Base-by-base conservation (phyloP, 371 early-diverging fungal species). In the Lichtheimia corymbifera region DNA sequence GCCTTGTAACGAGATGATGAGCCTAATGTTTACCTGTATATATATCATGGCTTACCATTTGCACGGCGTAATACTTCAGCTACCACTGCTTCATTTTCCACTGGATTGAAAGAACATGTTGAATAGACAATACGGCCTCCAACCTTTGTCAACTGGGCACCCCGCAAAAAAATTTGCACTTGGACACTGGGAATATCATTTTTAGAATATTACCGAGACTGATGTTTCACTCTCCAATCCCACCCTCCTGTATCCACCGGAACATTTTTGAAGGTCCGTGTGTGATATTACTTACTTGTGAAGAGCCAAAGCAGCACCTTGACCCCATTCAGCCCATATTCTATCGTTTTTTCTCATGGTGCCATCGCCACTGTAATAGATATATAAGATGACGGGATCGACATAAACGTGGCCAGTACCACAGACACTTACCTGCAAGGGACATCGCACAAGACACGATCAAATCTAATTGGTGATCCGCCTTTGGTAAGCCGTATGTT, bases 51-150 rank as follows among this genome's bases (percentile, higher is more conserved):
- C 35, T 59, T 63, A 68, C 82, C 84, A 59, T 86, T 80, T 44
- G 82, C 75, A 45, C 75, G 75, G 63, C 88, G 85, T 63, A 96
- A 73, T 11, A 91, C 85, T 60, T 88, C 90, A 22, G 94, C 95
- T 1, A 97, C 91, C 50, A 97, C 95, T 11, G 96, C 95, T 79
- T 98, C 97, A 69, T 96, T 96, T 72, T 97, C 97, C 55, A 96
- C 78, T 14, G 99, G 99, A 75, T 99, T 99, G 72, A 99, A 87
- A 3, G 98, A 94, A 79, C 99, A 99, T 1, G 99, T 99, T 15
- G 98, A 98, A 75, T 99, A 99, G 0, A 99, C 99, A 55, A 99
- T 83, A 42, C 95, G 86, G 0, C 99, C 99, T 43, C 94, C 97
- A 20, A 93, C 82, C 76, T 95, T 93, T 56, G 93, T 79, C 63